Evolutionary conservation across 1,139 yeast species (phyloP).

Genomic region (Diutina rugosa): DNA sequence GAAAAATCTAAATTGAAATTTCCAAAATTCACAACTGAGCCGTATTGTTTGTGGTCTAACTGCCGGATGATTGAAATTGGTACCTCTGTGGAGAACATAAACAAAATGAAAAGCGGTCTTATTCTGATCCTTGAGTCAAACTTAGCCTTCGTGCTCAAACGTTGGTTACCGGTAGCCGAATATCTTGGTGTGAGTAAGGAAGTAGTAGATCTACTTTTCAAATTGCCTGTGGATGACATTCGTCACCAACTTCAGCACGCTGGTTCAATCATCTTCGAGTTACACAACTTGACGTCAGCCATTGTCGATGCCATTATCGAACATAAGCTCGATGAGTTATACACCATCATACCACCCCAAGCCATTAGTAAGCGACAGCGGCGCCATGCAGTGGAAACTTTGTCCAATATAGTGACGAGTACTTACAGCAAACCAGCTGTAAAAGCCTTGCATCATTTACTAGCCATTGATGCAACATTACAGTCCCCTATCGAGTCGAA

Average conservation of each 20-base stretch:
- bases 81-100: neutral
- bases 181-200: constrained; percentile 6
- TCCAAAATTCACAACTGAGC: neutral
- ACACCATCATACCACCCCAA: constrained; percentile 31
- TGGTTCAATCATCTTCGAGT: constrained; percentile 29
- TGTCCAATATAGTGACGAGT: constrained; percentile 8
- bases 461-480: constrained; percentile 36
- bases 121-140: neutral
- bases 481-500: constrained; percentile 38
- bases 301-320: constrained; percentile 13
- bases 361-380: constrained; percentile 33
- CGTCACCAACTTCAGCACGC: constrained; percentile 3
- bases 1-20: neutral
- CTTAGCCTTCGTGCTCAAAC: constrained; percentile 3
- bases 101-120: neutral
- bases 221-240: neutral
- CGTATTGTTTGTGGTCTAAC: neutral
- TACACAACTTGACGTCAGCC: constrained; percentile 14
- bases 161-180: constrained; percentile 10
- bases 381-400: constrained; percentile 20
- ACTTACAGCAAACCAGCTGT: constrained; percentile 5
- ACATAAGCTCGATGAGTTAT: constrained; percentile 2
- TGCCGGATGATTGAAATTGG: neutral
- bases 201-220: constrained; percentile 8
- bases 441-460: constrained; percentile 15